These are phyloP conservation scores for Calonectria hongkongensis DNA, from an alignment of 2,329 filamentous ascomycete species.

Conservation along the genomic window DNA sequence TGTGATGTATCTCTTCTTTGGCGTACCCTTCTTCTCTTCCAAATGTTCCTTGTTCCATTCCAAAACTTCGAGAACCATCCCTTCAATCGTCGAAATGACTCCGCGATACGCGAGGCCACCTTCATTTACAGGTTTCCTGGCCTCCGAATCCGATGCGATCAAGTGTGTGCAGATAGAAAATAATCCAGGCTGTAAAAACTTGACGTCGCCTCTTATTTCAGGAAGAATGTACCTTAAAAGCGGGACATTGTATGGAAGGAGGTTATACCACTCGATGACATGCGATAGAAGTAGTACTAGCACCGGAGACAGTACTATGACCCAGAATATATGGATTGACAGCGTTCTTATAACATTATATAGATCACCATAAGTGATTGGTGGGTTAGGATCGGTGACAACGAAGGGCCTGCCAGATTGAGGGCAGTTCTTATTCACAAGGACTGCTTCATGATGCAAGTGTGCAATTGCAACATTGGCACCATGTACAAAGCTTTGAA, in stretches of 20 bases:
- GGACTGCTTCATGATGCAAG: neutral
- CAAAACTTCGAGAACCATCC: neutral
- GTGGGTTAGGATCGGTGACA: conserved; percentile 1
- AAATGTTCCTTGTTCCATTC: conserved; percentile 7
- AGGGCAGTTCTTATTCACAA: neutral
- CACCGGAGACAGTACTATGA: conserved; percentile 1
- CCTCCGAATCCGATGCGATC: neutral
- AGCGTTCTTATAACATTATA: conserved; percentile 5
- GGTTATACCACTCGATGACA: neutral
- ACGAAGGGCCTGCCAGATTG: conserved; percentile 3
- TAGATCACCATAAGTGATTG: neutral
- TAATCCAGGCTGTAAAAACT: neutral
- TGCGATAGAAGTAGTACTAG: neutral
- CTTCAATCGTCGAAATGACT: neutral
- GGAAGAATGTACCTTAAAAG: neutral
- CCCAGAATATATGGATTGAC: neutral
- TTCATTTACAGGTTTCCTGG: neutral
- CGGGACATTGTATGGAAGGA: neutral
- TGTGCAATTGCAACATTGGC: conserved; percentile 15
- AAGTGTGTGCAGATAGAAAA: conserved; percentile 10
- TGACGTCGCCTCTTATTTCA: conserved; percentile 4
- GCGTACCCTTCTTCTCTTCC: neutral
- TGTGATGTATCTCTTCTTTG: neutral
- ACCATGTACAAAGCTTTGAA: conserved; percentile 20
- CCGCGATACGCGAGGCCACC: neutral